Conservation (phyloP, 345 rosid species). For the Syzygium aqueum region DNA sequence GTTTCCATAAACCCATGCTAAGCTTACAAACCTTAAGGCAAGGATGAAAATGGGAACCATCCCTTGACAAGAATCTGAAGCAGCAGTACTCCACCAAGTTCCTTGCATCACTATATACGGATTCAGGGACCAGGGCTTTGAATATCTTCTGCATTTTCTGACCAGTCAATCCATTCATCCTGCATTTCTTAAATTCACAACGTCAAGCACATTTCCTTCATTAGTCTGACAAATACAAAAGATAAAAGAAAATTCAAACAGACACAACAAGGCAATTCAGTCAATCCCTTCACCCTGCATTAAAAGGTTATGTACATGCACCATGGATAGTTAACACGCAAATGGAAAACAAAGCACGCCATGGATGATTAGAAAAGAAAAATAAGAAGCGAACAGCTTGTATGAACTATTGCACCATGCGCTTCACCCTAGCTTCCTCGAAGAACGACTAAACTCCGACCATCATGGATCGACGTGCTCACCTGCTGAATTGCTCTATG, state of each 20-base stretch:
- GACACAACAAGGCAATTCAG: not conserved
- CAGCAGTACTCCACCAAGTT: slow-evolving; percentile 90
- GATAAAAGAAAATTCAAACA: not conserved
- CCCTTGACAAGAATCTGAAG: slow-evolving; percentile 85
- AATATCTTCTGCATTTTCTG: slow-evolving; percentile 73
- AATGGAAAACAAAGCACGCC: not conserved
- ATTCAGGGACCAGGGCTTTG: slow-evolving; percentile 63
- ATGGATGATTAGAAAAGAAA: not conserved
- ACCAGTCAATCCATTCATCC: slow-evolving; percentile 96
- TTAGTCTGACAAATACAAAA: slow-evolving; percentile 5
- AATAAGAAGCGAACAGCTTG: not conserved
- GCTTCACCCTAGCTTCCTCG: not conserved
- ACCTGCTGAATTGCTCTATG: slow-evolving; percentile 98
- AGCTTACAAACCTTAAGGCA: slow-evolving; percentile 57
- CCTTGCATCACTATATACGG: slow-evolving; percentile 49
- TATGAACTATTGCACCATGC: not conserved
- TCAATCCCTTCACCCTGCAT: not conserved
- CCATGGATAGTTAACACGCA: not conserved
- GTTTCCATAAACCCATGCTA: not conserved
- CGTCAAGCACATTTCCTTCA: slow-evolving; percentile 25
- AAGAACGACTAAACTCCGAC: not conserved
- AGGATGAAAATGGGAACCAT: slow-evolving; percentile 71
- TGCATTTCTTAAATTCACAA: slow-evolving; percentile 38
- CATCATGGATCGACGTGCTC: not conserved
- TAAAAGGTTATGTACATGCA: not conserved